A percentile compares a stretch with the other conserved stretches of the same genome.
Conservation (phyloP, 2,329 filamentous ascomycete species). For the Aspergillus arachidicola region DNA sequence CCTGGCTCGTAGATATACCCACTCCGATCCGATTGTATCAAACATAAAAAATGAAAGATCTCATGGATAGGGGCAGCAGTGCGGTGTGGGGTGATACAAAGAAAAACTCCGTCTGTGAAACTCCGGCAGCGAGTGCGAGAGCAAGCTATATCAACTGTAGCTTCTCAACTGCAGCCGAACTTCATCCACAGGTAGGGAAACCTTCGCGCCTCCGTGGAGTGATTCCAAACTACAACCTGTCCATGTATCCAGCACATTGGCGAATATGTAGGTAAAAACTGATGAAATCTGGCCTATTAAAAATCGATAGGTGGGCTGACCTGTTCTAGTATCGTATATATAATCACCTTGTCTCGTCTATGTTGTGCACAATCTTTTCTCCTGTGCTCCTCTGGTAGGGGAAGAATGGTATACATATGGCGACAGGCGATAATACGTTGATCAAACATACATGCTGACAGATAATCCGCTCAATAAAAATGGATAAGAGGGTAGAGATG, state of each 20-base stretch:
- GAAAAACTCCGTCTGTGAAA: slow-evolving; percentile 20
- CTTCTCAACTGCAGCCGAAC: neutral
- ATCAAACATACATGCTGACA: neutral
- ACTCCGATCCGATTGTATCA: neutral
- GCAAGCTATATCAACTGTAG: neutral
- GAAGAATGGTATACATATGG: neutral
- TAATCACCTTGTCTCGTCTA: neutral
- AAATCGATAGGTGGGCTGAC: neutral
- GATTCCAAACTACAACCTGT: neutral
- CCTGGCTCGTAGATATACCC: neutral
- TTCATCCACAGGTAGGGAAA: neutral
- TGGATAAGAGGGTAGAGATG: neutral
- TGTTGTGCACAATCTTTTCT: neutral
- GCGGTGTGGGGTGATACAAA: slow-evolving; percentile 6
- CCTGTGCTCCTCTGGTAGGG: neutral
- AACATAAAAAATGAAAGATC: neutral
- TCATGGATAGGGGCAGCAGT: neutral
- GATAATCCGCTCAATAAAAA: neutral
- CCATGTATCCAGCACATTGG: neutral
- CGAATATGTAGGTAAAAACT: neutral
- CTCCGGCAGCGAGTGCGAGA: slow-evolving; percentile 15
- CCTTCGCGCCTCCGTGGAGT: neutral
- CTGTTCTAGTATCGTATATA: neutral
- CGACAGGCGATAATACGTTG: too few species aligned
- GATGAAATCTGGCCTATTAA: neutral